Base-by-base conservation (phyloP, 1,284 basidiomycete species). In the Xerocomus amazonicus region DNA sequence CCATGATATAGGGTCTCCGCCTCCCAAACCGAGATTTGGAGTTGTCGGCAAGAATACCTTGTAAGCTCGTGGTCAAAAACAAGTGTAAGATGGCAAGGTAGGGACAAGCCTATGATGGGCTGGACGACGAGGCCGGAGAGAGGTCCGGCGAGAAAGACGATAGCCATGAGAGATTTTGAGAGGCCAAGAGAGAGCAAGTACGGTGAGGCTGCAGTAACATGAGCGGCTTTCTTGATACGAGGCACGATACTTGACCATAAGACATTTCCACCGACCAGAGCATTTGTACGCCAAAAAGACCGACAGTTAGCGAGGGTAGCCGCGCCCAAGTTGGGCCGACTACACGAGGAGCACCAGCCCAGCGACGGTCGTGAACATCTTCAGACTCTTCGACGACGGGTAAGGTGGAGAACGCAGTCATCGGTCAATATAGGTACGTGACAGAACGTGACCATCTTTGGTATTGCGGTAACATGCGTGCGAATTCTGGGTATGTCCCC, bases 141-240 rank as follows among this genome's bases (percentile, higher is more conserved):
- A 0, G 96, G 96, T 0, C 94, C 96, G 0, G 96, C 96, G 31
- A 98, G 78, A 71, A 98, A 97, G 14, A 98, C 95, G 27, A 92
- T 76, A 5, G 93, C 87, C 76, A 96, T 93, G 52, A 78, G 77
- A 10, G 90, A 85, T 70, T 95, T 96, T 14, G 87, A 84, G 14
- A 97, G 73, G 5, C 96, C 95, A 0, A 98, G 81, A 0, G 91
- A 90, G 45, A 97, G 77, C 1, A 98, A 78, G 69, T 96, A 98
- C 0, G 95, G 95, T 0, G 93, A 90, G n/a, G 88, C 91, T 71
- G 28, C 34, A 3, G 31, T 32, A 31, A 47, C n/a, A 31, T 52
- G 45, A 47, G 51, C 19, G 17, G 23, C 9, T 26, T 61, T 42
- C 29, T 40, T 13, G 27, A 16, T 33, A 29, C 13, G 4, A 51